These are phyloP conservation scores for Cutaneotrichosporon daszewskae DNA, from an alignment of 1,284 basidiomycete species.

Conservation along the genomic window DNA sequence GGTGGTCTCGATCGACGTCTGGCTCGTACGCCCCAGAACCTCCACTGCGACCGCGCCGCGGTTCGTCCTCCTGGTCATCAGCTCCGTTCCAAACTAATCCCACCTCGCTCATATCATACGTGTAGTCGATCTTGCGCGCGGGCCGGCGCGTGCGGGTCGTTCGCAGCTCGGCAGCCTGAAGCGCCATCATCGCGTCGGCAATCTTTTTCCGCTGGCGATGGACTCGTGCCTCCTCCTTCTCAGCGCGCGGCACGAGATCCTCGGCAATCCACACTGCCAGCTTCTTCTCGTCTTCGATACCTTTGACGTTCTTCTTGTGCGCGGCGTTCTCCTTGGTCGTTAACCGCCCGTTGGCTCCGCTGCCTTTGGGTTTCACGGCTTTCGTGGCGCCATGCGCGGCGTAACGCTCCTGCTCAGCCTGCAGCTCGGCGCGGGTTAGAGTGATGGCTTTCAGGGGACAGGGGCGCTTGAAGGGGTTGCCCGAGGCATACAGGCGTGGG, in stretches of 20 bases:
- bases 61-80: slow-evolving; percentile 9
- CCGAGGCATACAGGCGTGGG: slow-evolving; percentile 39
- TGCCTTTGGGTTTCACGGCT: slow-evolving; percentile 10
- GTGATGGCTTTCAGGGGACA: slow-evolving; percentile 37
- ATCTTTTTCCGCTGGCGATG: slow-evolving; percentile 8
- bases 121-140: slow-evolving; percentile 37
- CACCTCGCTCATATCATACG: slow-evolving; percentile 25
- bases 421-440: slow-evolving; percentile 26
- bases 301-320: slow-evolving; percentile 22
- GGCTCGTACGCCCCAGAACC: slow-evolving; percentile 9
- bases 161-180: slow-evolving; percentile 32
- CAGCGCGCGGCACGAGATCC: slow-evolving; percentile 29
- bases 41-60: slow-evolving; percentile 8
- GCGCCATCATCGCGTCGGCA: slow-evolving; percentile 1
- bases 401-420: slow-evolving; percentile 20
- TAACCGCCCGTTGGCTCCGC: slow-evolving; percentile 22
- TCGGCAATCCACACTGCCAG: slow-evolving; percentile 28
- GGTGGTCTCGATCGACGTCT: slow-evolving; percentile 12
- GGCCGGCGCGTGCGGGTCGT: slow-evolving; percentile 36
- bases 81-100: not conserved
- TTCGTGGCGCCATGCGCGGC: slow-evolving; percentile 17
- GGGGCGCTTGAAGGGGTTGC: slow-evolving; percentile 46
- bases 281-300: slow-evolving; percentile 30
- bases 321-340: slow-evolving; percentile 14
- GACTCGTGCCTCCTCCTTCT: slow-evolving; percentile 35